Conservation (phyloP, 83 land plant species). For the Diphasiastrum complanatum region DNA sequence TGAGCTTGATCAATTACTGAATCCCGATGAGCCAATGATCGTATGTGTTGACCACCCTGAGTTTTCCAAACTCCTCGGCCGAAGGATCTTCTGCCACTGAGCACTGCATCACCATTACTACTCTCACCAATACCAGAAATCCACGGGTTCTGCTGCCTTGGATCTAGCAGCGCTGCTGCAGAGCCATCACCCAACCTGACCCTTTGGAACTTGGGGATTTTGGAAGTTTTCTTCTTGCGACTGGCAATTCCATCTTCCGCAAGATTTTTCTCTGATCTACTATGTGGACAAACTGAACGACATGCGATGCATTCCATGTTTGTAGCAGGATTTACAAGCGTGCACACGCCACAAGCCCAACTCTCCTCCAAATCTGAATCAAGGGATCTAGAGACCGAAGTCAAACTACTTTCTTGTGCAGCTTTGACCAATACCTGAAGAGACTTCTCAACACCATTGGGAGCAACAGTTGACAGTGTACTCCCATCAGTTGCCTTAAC, state of each 20-base stretch:
- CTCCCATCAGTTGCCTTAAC: slow-evolving; percentile 4
- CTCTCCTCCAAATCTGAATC: background rate
- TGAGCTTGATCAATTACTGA: background rate
- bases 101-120: slow-evolving; percentile 11
- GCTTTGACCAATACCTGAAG: slow-evolving; percentile 27
- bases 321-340: background rate
- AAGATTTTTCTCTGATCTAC: slow-evolving; percentile 9
- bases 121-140: slow-evolving; percentile 23
- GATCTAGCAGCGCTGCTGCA: slow-evolving; percentile 39
- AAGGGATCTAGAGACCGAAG: background rate
- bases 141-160: slow-evolving; percentile 22
- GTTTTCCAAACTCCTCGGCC: slow-evolving; percentile 72
- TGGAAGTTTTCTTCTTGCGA: slow-evolving; percentile 51
- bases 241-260: slow-evolving; percentile 32
- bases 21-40: slow-evolving; percentile 6
- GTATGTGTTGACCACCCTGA: slow-evolving; percentile 35
- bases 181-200: slow-evolving; percentile 74
- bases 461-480: background rate
- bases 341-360: slow-evolving; percentile 25
- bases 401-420: background rate
- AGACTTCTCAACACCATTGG: background rate
- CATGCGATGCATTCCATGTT: background rate
- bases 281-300: background rate
- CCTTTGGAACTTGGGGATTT: slow-evolving; percentile 45
- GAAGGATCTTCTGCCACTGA: slow-evolving; percentile 13